phyloP scores from a whole-genome alignment of 768 basidiomycete species.

The Tulasnella sp. region DNA sequence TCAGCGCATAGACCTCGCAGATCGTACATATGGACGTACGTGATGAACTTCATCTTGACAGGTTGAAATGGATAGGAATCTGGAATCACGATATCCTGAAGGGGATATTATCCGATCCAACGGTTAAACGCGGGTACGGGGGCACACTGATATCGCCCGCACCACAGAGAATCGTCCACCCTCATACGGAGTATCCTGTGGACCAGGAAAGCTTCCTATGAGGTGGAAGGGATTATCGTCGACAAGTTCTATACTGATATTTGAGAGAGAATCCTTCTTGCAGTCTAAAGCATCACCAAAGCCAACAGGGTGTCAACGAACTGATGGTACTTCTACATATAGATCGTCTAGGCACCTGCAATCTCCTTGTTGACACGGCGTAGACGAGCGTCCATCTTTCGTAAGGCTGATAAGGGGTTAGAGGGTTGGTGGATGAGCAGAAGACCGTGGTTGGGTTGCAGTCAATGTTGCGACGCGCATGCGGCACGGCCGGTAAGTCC shows the following conservation, averaged over 20 bases:
- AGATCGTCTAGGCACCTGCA: constrained; percentile 37
- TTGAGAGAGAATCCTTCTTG: constrained; percentile 87
- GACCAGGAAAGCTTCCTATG: constrained; percentile 81
- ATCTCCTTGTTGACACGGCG: constrained; percentile 93
- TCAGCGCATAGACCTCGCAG: neutral
- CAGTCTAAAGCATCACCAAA: constrained; percentile 47
- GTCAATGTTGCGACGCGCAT: too few species aligned
- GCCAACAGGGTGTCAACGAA: neutral
- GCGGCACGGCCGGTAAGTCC: too few species aligned
- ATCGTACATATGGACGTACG: too few species aligned
- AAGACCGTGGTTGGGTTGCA: too few species aligned
- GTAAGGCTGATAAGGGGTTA: neutral
- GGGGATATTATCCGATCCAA: neutral
- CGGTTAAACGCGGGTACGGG: constrained; percentile 7
- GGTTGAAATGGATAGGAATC: constrained; percentile 88
- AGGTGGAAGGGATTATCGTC: constrained; percentile 87
- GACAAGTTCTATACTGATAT: constrained; percentile 74
- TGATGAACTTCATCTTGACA: constrained; percentile 97
- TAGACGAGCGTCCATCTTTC: constrained; percentile 75
- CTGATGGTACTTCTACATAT: neutral
- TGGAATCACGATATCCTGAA: constrained; percentile 82
- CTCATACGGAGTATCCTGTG: constrained; percentile 84
- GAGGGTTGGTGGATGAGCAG: too few species aligned
- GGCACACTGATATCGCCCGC: constrained; percentile 30
- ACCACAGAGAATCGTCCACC: constrained; percentile 89